phyloP scores from a whole-genome alignment of 345 rosid species.

The Noccaea caerulescens region DNA sequence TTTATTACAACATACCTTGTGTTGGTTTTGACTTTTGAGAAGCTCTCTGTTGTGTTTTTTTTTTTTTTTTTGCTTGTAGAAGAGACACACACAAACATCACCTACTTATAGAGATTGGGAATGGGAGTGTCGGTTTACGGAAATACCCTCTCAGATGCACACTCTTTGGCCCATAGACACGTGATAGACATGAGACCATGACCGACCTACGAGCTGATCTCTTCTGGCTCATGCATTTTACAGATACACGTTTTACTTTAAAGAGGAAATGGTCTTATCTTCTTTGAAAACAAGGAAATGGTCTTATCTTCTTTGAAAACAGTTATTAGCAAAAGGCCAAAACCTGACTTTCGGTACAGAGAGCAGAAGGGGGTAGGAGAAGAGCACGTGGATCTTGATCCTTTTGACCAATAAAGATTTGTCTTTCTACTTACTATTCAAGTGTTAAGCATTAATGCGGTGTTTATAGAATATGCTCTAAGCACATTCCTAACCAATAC shows the following conservation, averaged over 20 bases:
- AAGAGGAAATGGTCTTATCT: constrained; percentile 40
- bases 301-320: constrained; percentile 10
- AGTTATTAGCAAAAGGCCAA: constrained; percentile 38
- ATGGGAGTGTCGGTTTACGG: constrained; percentile 20
- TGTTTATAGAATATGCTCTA: neutral
- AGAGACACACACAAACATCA: constrained; percentile 13
- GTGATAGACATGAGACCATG: constrained; percentile 43
- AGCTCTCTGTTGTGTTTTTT: constrained; percentile 12
- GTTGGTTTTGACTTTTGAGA: constrained; percentile 11
- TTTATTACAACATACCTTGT: constrained; percentile 19
- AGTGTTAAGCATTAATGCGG: neutral
- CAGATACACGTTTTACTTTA: constrained; percentile 39
- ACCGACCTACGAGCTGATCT: constrained; percentile 38
- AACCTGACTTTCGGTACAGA: constrained; percentile 41
- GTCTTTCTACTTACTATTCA: constrained; percentile 4
- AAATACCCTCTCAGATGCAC: constrained; percentile 27
- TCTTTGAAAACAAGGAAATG: no score
- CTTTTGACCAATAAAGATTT: constrained; percentile 32
- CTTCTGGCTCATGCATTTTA: constrained; percentile 44
- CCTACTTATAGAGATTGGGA: constrained; percentile 43
- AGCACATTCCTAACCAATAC: constrained; percentile 2
- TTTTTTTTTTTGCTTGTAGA: neutral
- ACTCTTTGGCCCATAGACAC: constrained; percentile 26
- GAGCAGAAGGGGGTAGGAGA: constrained; percentile 17
- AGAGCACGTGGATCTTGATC: constrained; percentile 43